Base-by-base conservation (phyloP, 2,329 filamentous ascomycete species). In the Fusarium irregulare region DNA sequence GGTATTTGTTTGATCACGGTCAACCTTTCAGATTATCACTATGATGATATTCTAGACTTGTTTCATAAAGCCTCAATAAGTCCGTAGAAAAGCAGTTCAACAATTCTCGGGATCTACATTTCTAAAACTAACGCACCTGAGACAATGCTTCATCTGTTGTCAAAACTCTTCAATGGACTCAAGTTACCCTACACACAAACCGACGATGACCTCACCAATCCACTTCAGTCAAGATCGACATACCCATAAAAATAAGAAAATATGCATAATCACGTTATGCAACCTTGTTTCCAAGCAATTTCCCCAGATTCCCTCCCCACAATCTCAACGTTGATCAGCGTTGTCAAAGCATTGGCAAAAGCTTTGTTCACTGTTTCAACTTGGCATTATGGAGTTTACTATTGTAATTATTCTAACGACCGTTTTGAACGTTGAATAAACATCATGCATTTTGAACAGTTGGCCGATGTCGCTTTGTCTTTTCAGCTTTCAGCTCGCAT, bases 341-440 rank as follows among this genome's bases (percentile, higher is more conserved):
- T 12, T 51, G 9, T 51, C 48, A 14, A 14, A 27, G 32, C 18
- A 41, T 51, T 51, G 49, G 49, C 32, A 51, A 51, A 51, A 41
- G 48, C 48, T 51, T 51, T 51, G 32, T 40, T 27, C 48, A 4
- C 3, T 11, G 1, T 9, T n/a, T 16, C 1, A 9, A 10, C 48
- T 51, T 51, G 32, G 32, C 48, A 51, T 27, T 6, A 2, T 20
- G 14, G n/a, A 20, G 18, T 20, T 8, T 4, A 16, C 28, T 18
- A 32, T 34, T 37, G 1, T 3, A 3, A 14, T 37, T 6, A 12
- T 37, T 8, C 1, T 3, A 11, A 0, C 2, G 6, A 37, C 34
- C 34, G 34, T n/a, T 37, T 37, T 37, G 34, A 37, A 37, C 34
- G 8, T 5, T 6, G 16, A 7, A 32, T n/a, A n/a, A 37, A n/a